Percentiles rank a stretch among this genome's conserved stretches.
Conservation (phyloP, 2,329 filamentous ascomycete species). For the Madurella mycetomatis region DNA sequence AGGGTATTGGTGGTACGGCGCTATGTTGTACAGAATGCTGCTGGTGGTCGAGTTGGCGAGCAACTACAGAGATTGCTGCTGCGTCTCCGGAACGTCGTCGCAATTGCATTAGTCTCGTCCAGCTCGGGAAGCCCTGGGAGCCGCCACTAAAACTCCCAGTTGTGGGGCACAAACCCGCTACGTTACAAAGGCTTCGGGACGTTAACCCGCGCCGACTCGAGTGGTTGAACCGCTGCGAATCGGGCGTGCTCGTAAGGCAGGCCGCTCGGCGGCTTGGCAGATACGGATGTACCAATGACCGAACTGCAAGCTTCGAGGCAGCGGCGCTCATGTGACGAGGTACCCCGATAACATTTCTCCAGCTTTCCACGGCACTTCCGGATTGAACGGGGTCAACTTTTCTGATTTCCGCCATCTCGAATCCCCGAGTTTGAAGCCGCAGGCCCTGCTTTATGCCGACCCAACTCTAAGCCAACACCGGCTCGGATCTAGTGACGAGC, state of each 20-base stretch:
- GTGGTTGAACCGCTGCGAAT: background rate
- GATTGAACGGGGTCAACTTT: too few species aligned
- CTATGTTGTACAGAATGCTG: slow-evolving; percentile 6
- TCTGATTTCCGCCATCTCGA: too few species aligned
- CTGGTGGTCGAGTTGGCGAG: slow-evolving; percentile 15
- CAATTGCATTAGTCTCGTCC: slow-evolving; percentile 20
- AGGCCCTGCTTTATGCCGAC: slow-evolving; percentile 1
- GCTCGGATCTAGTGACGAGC: slow-evolving; percentile 1
- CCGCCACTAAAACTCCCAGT: slow-evolving; percentile 11
- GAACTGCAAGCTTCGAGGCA: background rate
- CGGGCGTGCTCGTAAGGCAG: background rate
- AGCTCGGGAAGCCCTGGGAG: slow-evolving; percentile 9
- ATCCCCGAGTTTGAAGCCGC: background rate
- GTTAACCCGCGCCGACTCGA: slow-evolving; percentile 8
- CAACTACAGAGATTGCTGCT: slow-evolving; percentile 20
- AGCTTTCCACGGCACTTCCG: background rate
- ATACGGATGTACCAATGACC: background rate
- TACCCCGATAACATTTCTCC: background rate
- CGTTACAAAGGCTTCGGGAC: slow-evolving; percentile 5
- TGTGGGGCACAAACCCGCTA: slow-evolving; percentile 15
- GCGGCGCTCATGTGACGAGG: background rate
- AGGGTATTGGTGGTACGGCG: background rate
- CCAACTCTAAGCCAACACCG: background rate
- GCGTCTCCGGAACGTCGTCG: slow-evolving; percentile 21
- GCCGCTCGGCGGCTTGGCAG: background rate